A percentile compares a stretch with the other conserved stretches of the same genome.
Evolutionary conservation across 2,329 filamentous ascomycete species (phyloP).

Genomic region (Fusarium dimerum): DNA sequence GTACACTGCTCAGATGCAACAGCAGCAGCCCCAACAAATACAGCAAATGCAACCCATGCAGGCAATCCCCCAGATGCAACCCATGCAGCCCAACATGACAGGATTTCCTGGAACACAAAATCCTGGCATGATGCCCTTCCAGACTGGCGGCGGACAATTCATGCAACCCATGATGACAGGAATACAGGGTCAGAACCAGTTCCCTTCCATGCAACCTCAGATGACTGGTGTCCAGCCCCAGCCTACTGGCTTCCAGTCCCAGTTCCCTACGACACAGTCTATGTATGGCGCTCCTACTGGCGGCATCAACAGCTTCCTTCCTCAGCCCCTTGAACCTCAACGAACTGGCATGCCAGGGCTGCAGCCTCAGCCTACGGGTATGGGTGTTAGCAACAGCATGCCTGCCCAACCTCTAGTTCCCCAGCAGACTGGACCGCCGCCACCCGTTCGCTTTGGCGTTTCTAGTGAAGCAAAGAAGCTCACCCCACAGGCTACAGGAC

Average conservation of each 20-base stretch:
- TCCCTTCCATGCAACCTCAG: slow-evolving; percentile 38
- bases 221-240: slow-evolving; percentile 50
- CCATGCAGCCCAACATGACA: slow-evolving; percentile 40
- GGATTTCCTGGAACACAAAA: slow-evolving; percentile 37
- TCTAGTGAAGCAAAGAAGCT: slow-evolving; percentile 72
- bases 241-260: slow-evolving; percentile 60
- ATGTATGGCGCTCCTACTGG: slow-evolving; percentile 43
- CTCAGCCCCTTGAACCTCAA: slow-evolving; percentile 61
- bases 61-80: too few species aligned
- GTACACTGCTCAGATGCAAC: slow-evolving; percentile 50
- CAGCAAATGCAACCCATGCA: too few species aligned
- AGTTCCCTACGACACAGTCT: slow-evolving; percentile 49
- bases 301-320: slow-evolving; percentile 59
- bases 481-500: slow-evolving; percentile 81
- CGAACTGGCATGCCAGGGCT: slow-evolving; percentile 53
- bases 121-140: slow-evolving; percentile 42
- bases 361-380: slow-evolving; percentile 51
- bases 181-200: slow-evolving; percentile 42
- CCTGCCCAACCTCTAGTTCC: slow-evolving; percentile 48
- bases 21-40: slow-evolving; percentile 39
- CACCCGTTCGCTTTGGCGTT: slow-evolving; percentile 86
- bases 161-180: slow-evolving; percentile 55
- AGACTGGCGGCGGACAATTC: slow-evolving; percentile 36
- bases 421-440: slow-evolving; percentile 66
- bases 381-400: slow-evolving; percentile 47